Base-by-base conservation (phyloP, 805 yeast genomes). In the Yamadazyma phyllophila region DNA sequence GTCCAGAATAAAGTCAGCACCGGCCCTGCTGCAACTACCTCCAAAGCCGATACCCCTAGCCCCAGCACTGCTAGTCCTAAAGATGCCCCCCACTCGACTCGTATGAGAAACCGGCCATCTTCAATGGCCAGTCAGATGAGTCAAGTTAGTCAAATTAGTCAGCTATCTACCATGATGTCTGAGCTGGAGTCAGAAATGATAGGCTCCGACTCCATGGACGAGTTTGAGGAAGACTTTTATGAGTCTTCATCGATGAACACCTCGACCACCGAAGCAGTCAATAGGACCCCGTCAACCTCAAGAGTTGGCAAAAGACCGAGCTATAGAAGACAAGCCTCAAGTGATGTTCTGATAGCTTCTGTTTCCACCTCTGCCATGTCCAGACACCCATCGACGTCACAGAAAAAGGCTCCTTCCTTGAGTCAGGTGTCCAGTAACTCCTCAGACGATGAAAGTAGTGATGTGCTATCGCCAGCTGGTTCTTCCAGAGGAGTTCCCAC, bases 81-180 rank as follows among this genome's bases (percentile, higher is more conserved):
- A 4, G 37, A 32, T 2, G 17, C 13, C 11, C 30, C 20, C 9
- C 40, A 26, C 4, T 32, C 40, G 3, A 9, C 26, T 10, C 26
- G 20, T 8, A 37, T 37, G 40, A 37, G n/a, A 9, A 37, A 30
- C 4, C 24, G 40, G 14, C 40, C 40, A 13, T 27, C 39, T 5
- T 34, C 44, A 15, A 26, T 26, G 7, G 62, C 69, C 13, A 69
- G 74, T 1, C 62, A 71, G 60, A 52, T 62, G 11, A 63, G 69
- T 54, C 74, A 69, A 52, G 49, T 64, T 26, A 66, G 73, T 50
- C 74, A 71, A 40, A 48, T 65, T 33, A 65, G 73, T 55, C 76
- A 72, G 46, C 53, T 69, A 48, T 70, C 73, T 7, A 63, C 72
- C 13, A 67, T 67, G 68, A 48, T 69, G 55, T 69, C 75, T 3